Evolutionary conservation across 129 eudicot species (phyloP), one percentile per base, ranked within the genome.

Genomic region (Pittosporum tobira): DNA sequence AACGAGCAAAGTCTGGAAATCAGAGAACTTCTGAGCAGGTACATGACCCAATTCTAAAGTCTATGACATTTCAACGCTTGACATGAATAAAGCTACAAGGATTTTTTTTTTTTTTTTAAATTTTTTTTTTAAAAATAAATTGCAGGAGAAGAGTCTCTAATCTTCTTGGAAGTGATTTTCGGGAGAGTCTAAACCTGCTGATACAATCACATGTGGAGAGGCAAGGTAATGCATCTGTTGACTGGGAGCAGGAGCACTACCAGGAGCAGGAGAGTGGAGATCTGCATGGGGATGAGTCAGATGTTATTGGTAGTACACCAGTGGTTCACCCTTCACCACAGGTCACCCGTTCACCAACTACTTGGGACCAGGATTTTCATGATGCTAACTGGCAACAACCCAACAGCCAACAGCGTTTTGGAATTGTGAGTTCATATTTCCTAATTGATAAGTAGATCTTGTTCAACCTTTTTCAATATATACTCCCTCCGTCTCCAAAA

Each of bases 101-200:
- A 23, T 42, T 64, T 16, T 59, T 51, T 3, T 18, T 74, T 25
- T 15, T 31, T 23, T 34, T 1, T 8, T n/a, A n/a, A n/a, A n/a
- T n/a, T n/a, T n/a, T n/a, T n/a, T n/a, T n/a, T n/a, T n/a, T n/a
- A n/a, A n/a, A n/a, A n/a, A n/a, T n/a, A n/a, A 9, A 11, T 19
- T 77, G 48, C 52, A 89, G 96, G 85, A 84, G 99, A 75, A 77
- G 82, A 48, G 99, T 93, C 59, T 77, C 96, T 38, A 83, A 75
- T 79, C 96, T 93, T 70, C 96, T 93, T 84, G 78, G 75, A 51
- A 93, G 99, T 75, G 83, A 79, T 62, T 93, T 93, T 51, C 87
- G 96, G 45, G 84, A 62, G 71, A 81, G 93, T 51, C 82, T 93
- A 24, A 73, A 93, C 62, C 88, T 62, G 74, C 51, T 93, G 55